Evolutionary conservation across 768 basidiomycete genomes (phyloP), one percentile per base, ranked within the genome.

Genomic region (Russula sp.): DNA sequence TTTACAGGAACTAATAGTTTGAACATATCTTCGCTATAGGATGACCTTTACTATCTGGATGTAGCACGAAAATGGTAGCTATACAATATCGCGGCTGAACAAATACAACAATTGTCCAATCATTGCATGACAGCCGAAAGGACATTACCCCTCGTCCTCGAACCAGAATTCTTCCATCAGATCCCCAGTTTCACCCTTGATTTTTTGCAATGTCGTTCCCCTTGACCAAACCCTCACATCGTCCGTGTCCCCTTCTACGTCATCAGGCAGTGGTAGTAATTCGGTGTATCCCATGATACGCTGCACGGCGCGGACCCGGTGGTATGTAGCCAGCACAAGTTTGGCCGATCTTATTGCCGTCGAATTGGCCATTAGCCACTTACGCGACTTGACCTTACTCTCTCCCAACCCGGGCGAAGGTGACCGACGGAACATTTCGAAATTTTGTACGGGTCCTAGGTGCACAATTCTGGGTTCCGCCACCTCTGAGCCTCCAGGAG

Each of bases 251-350:
- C 71, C 74, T 6, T 70, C 70, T 42, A 70, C 71, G 34, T 70
- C 70, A 27, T 70, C 71, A 9, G 78, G 78, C 50, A 82, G 65
- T 11, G 85, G 84, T 8, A 89, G 73, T 34, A 88, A 71, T 4
- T 75, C 71, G 16, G 80, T 76, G 71, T 88, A 89, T 2, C 88
- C 87, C 78, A 88, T 79, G 57, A 77, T 79, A 13, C 75, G 76
- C 72, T 89, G 88, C 27, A 87, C 84, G 2, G 80, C 71, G 20
- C 88, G 77, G 31, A 90, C 81, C 34, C 86, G 76, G 39, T 77
- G 77, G 68, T 86, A 87, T 14, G 87, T 88, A 40, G 75, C 78
- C 40, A 75, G 77, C n/a, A 83, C 75, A 2, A 90, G 80, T 20
- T 76, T 69, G 6, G 77, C 54, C 1, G 83, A 85, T 63, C 77